Conservation (phyloP, 2,329 filamentous ascomycete species). For the Cercospora citrullina region DNA sequence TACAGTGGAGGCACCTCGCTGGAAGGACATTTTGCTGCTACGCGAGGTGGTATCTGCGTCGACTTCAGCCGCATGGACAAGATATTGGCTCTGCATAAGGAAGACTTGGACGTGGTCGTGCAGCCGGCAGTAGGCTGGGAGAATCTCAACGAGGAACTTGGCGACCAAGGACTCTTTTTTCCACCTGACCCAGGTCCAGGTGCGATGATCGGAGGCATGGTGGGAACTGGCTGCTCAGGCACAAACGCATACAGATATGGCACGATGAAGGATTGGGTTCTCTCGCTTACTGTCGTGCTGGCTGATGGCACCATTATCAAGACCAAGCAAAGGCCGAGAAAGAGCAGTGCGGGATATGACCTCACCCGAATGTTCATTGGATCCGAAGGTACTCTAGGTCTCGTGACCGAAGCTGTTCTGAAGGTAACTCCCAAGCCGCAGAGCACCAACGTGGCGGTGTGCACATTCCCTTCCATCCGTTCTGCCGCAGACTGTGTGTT, state of each 20-base stretch:
- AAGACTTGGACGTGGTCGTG: conserved; percentile 59
- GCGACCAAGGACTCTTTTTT: conserved; percentile 76
- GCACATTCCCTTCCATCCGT: conserved; percentile 64
- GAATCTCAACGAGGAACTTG: conserved; percentile 74
- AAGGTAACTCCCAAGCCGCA: conserved; percentile 82
- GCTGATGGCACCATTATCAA: conserved; percentile 89
- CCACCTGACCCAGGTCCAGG: conserved; percentile 88
- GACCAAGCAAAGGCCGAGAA: conserved; percentile 82
- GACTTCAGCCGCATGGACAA: conserved; percentile 86
- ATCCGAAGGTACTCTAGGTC: conserved; percentile 84
- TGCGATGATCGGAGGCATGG: conserved; percentile 89
- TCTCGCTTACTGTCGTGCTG: conserved; percentile 81
- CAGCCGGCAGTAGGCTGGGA: conserved; percentile 81
- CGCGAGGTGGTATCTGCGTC: conserved; percentile 77
- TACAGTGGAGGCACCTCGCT: conserved; percentile 87
- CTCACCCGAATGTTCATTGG: conserved; percentile 87
- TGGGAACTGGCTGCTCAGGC: conserved; percentile 73
- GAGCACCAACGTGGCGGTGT: conserved; percentile 76
- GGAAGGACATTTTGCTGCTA: conserved; percentile 85
- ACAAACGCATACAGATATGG: conserved; percentile 92
- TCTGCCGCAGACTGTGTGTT: conserved; percentile 77
- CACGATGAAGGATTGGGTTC: conserved; percentile 93
- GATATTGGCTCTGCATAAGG: conserved; percentile 73
- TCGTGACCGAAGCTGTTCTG: conserved; percentile 87
- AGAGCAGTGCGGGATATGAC: conserved; percentile 90